Conservation (phyloP, 2,329 filamentous ascomycete species). For the Pezicula neosporulosa region DNA sequence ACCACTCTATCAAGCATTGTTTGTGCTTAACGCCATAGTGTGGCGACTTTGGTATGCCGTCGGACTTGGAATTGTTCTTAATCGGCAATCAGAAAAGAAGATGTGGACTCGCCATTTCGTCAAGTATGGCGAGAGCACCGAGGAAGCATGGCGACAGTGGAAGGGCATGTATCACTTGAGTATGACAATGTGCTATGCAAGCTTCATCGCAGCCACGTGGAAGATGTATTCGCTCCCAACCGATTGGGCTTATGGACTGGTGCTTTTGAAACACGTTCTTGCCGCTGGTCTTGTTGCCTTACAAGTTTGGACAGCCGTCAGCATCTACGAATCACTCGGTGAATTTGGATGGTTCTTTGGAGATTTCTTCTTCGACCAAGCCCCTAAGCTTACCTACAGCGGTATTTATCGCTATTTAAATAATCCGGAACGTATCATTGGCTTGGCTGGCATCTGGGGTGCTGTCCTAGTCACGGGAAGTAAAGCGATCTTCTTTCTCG, state of each 20-base stretch:
- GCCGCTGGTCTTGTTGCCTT: slow-evolving; percentile 77
- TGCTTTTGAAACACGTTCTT: slow-evolving; percentile 81
- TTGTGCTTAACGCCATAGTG: slow-evolving; percentile 73
- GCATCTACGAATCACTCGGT: slow-evolving; percentile 91
- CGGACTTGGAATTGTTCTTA: slow-evolving; percentile 81
- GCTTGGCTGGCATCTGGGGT: slow-evolving; percentile 93
- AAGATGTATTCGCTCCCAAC: slow-evolving; percentile 90
- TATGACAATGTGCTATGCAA: slow-evolving; percentile 84
- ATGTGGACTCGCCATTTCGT: slow-evolving; percentile 97
- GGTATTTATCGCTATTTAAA: slow-evolving; percentile 98
- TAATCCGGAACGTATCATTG: slow-evolving; percentile 92
- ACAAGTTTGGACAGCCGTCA: slow-evolving; percentile 88
- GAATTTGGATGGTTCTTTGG: slow-evolving; percentile 99
- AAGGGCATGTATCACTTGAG: slow-evolving; percentile 93
- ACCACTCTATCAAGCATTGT: slow-evolving; percentile 69
- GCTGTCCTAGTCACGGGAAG: slow-evolving; percentile 92
- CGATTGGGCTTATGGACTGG: slow-evolving; percentile 85
- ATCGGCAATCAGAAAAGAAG: slow-evolving; percentile 84
- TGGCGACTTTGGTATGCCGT: slow-evolving; percentile 93
- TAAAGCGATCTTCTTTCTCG: slow-evolving; percentile 79
- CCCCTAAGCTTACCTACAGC: slow-evolving; percentile 86
- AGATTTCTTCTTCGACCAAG: slow-evolving; percentile 94
- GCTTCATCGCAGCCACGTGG: slow-evolving; percentile 88
- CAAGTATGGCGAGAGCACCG: slow-evolving; percentile 87
- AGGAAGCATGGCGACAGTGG: slow-evolving; percentile 97